These are phyloP conservation scores for Skeletonema marinoi DNA, from an alignment of 108 stramenopile genomes.

Conservation along the genomic window DNA sequence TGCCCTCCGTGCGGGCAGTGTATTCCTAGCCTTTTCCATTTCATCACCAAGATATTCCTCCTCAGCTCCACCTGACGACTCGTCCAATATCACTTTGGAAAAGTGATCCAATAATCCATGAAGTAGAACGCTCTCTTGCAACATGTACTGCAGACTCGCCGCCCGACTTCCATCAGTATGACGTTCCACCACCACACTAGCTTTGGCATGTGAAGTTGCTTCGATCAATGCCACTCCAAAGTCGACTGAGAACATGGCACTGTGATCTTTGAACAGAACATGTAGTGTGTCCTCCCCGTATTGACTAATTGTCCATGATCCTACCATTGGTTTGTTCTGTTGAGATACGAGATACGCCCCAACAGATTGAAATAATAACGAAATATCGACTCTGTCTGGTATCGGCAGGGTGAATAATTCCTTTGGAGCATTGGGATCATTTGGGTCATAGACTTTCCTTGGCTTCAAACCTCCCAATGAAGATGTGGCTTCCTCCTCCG, in stretches of 20 bases:
- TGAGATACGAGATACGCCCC: conserved; percentile 58
- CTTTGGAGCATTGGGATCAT: conserved; percentile 27
- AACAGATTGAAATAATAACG: conserved; percentile 25
- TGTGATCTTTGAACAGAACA: conserved; percentile 38
- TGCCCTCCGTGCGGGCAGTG: conserved; percentile 64
- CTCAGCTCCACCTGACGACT: neutral
- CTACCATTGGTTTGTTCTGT: conserved; percentile 57
- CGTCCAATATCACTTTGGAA: conserved; percentile 45
- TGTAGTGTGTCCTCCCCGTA: conserved; percentile 22
- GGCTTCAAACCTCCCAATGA: neutral
- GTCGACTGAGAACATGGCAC: conserved; percentile 42
- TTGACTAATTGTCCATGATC: conserved; percentile 51
- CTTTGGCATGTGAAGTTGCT: neutral
- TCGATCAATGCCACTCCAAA: conserved; percentile 1
- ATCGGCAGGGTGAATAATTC: conserved; percentile 25
- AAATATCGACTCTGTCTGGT: conserved; percentile 9
- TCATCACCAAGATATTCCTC: conserved; percentile 42
- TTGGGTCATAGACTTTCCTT: conserved; percentile 4
- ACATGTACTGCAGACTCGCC: conserved; percentile 59
- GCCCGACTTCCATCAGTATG: conserved; percentile 52
- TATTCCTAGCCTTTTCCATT: conserved; percentile 52
- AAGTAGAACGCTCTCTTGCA: conserved; percentile 81
- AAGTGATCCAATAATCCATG: conserved; percentile 75
- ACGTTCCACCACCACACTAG: conserved; percentile 29
- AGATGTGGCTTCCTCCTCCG: neutral